Conservation (phyloP, 805 yeast genomes). For the Metschnikowia cubensis region DNA sequence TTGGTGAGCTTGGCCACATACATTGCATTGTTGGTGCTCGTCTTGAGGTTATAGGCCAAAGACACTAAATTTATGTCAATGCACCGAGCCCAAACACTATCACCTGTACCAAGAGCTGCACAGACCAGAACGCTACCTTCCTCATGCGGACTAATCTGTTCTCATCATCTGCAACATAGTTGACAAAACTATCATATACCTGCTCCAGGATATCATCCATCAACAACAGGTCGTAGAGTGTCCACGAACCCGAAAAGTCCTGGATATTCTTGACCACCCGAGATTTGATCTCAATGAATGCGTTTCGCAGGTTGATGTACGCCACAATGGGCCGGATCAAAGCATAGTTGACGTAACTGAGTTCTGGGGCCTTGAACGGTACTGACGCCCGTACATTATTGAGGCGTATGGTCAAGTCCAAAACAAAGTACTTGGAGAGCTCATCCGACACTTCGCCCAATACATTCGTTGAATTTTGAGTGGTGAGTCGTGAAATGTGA, state of each 20-base stretch:
- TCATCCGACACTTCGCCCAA: conserved; percentile 20
- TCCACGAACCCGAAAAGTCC: conserved; percentile 97
- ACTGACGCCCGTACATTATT: conserved; percentile 86
- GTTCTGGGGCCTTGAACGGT: conserved; percentile 81
- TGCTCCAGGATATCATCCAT: conserved; percentile 90
- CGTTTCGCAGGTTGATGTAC: conserved; percentile 84
- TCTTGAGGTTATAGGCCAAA: conserved; percentile 39
- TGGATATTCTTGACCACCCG: conserved; percentile 70
- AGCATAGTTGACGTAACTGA: conserved; percentile 90
- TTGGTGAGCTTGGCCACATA: conserved; percentile 50
- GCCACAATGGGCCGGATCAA: conserved; percentile 92
- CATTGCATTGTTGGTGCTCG: conserved; percentile 46
- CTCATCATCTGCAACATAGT: conserved; percentile 85
- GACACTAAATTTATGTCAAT: conserved; percentile 14
- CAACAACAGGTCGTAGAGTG: conserved; percentile 81
- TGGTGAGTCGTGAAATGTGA: conserved; percentile 27
- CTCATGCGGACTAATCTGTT: conserved; percentile 65
- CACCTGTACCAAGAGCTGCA: conserved; percentile 78
- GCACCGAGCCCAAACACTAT: conserved; percentile 81
- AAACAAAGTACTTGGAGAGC: conserved; percentile 56
- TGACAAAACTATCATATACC: conserved; percentile 86
- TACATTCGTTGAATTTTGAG: background rate
- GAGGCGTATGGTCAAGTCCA: conserved; percentile 75
- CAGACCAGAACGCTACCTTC: conserved; percentile 89
- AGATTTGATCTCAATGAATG: conserved; percentile 84